Evolutionary conservation across 2,329 filamentous ascomycete genomes (phyloP), one percentile per base, ranked within the genome.

Genomic region (Paracoccidioides lutzii): DNA sequence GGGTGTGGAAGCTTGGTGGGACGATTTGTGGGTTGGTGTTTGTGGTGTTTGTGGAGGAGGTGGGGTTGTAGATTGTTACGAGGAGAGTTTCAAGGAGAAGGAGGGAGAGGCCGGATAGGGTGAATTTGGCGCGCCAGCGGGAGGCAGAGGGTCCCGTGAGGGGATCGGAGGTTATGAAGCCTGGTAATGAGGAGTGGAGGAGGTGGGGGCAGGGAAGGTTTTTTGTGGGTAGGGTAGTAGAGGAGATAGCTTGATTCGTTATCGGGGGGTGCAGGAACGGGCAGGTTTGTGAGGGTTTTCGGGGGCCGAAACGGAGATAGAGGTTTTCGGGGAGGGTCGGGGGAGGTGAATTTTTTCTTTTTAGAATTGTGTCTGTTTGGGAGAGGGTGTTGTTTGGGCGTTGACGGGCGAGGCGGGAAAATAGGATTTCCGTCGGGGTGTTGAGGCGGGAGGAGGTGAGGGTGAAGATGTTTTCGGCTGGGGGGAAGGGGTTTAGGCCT

Each of bases 361-460:
- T 79, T 8, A 97, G 77, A 30, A 77, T 71, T 52, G 81, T 75
- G 71, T 97, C 90, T 10, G 68, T 67, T 0, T 64, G 61, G 2
- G 73, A 77, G 55, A 79, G 69, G 14, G 66, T 61, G 15, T 70
- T 69, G 5, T 67, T 62, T 0, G 73, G 71, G 14, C 72, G 71
- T 41, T 66, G 56, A 4, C 69, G 65, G 0, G 76, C 71, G 8
- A 97, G 78, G 14, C 91, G 87, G 57, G 80, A 82, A 71, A 95
- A 93, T 58, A 97, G 78, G 38, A 94, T 84, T 66, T 91, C 87
- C 44, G 81, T 84, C n/a, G 89, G 84, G 44, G 87, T 91, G 64
- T 90, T 87, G 15, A 97, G 81, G 38, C 90, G 87, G 52, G 88
- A 93, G 56, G 83, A 77, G 0, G 91, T 96, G 15, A 76, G 70